These are phyloP conservation scores for Lactarius deliciosus DNA, from an alignment of 768 basidiomycete species.

Conservation along the genomic window DNA sequence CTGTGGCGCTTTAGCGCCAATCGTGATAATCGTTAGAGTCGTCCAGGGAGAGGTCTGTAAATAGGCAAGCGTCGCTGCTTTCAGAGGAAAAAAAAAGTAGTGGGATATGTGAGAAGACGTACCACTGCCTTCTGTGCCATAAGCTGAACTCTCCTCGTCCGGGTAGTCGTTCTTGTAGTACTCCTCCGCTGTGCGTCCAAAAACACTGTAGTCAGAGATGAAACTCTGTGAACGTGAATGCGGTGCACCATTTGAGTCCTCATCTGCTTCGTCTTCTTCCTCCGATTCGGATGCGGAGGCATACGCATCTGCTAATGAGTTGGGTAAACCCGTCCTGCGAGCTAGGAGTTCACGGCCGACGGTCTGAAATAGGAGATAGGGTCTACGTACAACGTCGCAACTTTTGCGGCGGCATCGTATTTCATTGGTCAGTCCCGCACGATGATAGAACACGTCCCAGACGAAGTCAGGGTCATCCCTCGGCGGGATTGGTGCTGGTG, in stretches of 20 bases:
- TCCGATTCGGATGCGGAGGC: slow-evolving; percentile 61
- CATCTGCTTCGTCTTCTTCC: slow-evolving; percentile 73
- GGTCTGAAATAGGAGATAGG: slow-evolving; percentile 8
- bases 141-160: slow-evolving; percentile 53
- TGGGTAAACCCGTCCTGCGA: slow-evolving; percentile 62
- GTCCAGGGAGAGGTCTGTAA: slow-evolving; percentile 7
- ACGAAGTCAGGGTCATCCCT: slow-evolving; percentile 62
- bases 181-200: slow-evolving; percentile 58
- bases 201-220: background rate
- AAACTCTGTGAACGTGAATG: background rate
- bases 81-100: background rate
- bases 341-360: slow-evolving; percentile 3
- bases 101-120: background rate
- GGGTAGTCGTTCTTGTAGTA: slow-evolving; percentile 87
- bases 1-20: slow-evolving; percentile 6
- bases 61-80: background rate
- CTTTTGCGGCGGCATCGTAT: slow-evolving; percentile 52
- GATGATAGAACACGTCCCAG: slow-evolving; percentile 81
- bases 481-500: slow-evolving; percentile 13
- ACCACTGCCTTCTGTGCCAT: slow-evolving; percentile 34
- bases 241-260: slow-evolving; percentile 75
- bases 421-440: slow-evolving; percentile 57
- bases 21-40: slow-evolving; percentile 6
- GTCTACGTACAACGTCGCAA: slow-evolving; percentile 63
- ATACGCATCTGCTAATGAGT: slow-evolving; percentile 48